A percentile compares a stretch with the other conserved stretches of the same genome.
Conservation (phyloP, 179 eudicot species). For the Silene vulgaris region DNA sequence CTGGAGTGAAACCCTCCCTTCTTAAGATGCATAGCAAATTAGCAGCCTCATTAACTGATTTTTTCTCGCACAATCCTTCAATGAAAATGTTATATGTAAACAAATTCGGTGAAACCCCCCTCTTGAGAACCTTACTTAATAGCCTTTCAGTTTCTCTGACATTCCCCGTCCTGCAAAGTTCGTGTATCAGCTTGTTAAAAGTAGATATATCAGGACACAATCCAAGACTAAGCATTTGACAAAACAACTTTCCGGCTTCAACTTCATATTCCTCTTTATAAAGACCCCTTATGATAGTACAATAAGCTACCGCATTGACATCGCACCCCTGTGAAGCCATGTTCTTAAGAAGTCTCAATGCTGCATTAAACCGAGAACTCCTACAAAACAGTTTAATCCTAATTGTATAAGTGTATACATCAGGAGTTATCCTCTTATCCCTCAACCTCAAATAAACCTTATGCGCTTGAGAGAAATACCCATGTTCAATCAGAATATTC, state of each 20-base stretch:
- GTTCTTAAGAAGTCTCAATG: constrained; percentile 66
- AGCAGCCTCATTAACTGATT: constrained; percentile 50
- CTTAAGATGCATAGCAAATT: constrained; percentile 41
- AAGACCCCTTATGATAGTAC: constrained; percentile 73
- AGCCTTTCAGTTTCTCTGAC: constrained; percentile 62
- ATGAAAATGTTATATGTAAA: constrained; percentile 72
- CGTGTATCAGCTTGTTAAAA: constrained; percentile 73
- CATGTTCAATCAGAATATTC: constrained; percentile 70
- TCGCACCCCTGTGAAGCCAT: constrained; percentile 67
- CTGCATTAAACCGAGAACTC: constrained; percentile 64
- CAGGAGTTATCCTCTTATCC: constrained; percentile 60
- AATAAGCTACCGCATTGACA: constrained; percentile 69
- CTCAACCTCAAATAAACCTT: constrained; percentile 81
- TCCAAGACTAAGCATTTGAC: constrained; percentile 66
- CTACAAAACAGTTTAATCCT: constrained; percentile 87
- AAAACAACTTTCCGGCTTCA: constrained; percentile 69
- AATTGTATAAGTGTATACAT: constrained; percentile 70
- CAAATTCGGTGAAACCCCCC: constrained; percentile 72
- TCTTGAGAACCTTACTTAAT: constrained; percentile 66
- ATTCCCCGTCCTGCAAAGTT: constrained; percentile 60
- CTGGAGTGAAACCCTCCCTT: constrained; percentile 58
- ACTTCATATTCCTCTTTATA: constrained; percentile 45
- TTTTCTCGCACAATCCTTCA: constrained; percentile 70
- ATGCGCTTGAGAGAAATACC: constrained; percentile 72
- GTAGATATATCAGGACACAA: constrained; percentile 58